phyloP scores from a whole-genome alignment of 805 yeast genomes.

The Metschnikowia borealis region DNA sequence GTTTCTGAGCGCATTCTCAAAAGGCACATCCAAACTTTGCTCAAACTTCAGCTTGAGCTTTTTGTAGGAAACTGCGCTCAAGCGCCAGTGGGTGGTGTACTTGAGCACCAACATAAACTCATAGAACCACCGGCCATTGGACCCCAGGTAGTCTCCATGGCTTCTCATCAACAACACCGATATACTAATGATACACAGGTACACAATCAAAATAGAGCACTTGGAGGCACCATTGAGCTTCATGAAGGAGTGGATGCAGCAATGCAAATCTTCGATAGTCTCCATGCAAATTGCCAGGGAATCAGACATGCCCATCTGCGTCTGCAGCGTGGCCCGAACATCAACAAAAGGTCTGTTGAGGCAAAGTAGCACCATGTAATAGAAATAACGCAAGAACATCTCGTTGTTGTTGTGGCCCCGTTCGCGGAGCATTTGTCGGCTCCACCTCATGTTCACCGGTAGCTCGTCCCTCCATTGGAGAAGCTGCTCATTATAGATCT shows the following conservation, averaged over 20 bases:
- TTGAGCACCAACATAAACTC: conserved; percentile 13
- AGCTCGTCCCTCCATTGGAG: conserved; percentile 10
- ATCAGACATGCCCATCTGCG: neutral
- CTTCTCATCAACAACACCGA: conserved; percentile 7
- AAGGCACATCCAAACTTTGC: conserved; percentile 4
- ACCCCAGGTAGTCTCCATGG: neutral
- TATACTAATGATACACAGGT: conserved; percentile 11
- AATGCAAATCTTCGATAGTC: conserved; percentile 7
- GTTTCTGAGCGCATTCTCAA: conserved; percentile 2
- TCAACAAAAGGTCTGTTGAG: conserved; percentile 14
- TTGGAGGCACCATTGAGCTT: conserved; percentile 9
- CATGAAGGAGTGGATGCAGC: conserved; percentile 8
- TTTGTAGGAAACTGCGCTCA: conserved; percentile 9
- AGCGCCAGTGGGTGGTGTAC: conserved; percentile 9
- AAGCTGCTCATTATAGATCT: conserved; percentile 7
- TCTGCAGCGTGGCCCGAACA: neutral
- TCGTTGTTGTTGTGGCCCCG: conserved; percentile 11
- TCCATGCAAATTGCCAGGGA: conserved; percentile 8
- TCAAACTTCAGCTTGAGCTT: conserved; percentile 8
- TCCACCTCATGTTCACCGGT: conserved; percentile 9
- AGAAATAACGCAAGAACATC: conserved; percentile 14
- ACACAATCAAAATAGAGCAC: conserved; percentile 13
- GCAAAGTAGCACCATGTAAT: conserved; percentile 12
- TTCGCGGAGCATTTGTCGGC: neutral
- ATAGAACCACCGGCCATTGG: conserved; percentile 3